Conservation (phyloP, 2,329 filamentous ascomycete genomes). For the Xylariaceae sp. region DNA sequence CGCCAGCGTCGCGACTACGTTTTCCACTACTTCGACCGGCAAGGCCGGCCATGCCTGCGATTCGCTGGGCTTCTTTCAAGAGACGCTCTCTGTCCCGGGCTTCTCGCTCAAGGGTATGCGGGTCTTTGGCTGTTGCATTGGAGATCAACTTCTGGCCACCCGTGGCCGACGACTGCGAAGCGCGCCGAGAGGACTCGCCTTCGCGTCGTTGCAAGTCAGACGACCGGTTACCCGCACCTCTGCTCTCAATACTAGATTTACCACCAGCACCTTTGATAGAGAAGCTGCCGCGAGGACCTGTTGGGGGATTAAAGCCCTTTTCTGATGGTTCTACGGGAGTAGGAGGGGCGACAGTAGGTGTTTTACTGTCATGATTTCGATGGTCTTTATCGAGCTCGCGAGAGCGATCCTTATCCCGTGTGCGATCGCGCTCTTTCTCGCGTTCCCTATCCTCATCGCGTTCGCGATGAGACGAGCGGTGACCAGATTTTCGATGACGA, state of each 20-base stretch:
- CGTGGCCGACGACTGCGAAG: slow-evolving; percentile 43
- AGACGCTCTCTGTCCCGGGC: slow-evolving; percentile 69
- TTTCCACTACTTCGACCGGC: slow-evolving; percentile 55
- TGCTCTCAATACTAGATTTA: slow-evolving; percentile 41
- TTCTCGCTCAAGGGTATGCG: slow-evolving; percentile 74
- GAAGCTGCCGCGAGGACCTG: slow-evolving; percentile 45
- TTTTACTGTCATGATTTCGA: slow-evolving; percentile 44
- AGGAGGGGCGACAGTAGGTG: slow-evolving; percentile 38
- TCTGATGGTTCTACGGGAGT: slow-evolving; percentile 43
- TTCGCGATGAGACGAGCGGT: slow-evolving; percentile 49
- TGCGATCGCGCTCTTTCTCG: slow-evolving; percentile 43
- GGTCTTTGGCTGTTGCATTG: slow-evolving; percentile 50
- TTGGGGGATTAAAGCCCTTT: slow-evolving; percentile 50
- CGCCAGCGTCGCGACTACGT: slow-evolving; percentile 50
- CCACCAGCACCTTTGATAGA: slow-evolving; percentile 38
- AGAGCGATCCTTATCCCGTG: slow-evolving; percentile 44
- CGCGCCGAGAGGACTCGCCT: slow-evolving; percentile 43
- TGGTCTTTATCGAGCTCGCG: slow-evolving; percentile 46
- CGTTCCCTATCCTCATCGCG: slow-evolving; percentile 48
- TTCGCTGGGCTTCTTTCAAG: slow-evolving; percentile 71
- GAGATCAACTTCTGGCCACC: slow-evolving; percentile 31
- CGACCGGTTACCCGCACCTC: slow-evolving; percentile 40
- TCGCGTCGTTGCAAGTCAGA: slow-evolving; percentile 36
- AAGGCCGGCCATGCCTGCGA: slow-evolving; percentile 64
- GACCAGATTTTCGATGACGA: slow-evolving; percentile 45